phyloP scores from a whole-genome alignment of 768 basidiomycete genomes.

The Lactarius sp. region DNA sequence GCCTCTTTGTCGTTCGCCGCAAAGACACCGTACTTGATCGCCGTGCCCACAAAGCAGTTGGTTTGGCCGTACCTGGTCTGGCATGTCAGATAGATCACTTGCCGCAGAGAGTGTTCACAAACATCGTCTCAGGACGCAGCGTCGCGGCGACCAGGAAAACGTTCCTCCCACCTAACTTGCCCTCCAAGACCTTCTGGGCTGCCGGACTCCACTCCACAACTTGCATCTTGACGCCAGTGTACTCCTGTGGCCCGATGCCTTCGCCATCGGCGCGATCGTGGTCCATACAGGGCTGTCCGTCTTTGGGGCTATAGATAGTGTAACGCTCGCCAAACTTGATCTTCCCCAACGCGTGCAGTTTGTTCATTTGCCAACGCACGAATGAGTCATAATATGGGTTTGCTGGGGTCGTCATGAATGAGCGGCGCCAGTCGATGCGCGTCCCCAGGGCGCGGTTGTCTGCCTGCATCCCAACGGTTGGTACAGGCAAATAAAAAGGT shows the following conservation, averaged over 20 bases:
- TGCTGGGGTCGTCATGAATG: constrained; percentile 89
- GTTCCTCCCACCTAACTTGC: constrained; percentile 69
- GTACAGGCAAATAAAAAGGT: not conserved
- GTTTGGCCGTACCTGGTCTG: constrained; percentile 90
- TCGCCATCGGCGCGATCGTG: constrained; percentile 96
- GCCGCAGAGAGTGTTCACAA: constrained; percentile 28
- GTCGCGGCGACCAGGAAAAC: constrained; percentile 96
- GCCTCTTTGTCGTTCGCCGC: constrained; percentile 83
- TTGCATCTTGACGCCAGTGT: constrained; percentile 92
- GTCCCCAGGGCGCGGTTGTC: constrained; percentile 90
- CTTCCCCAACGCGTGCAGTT: constrained; percentile 77
- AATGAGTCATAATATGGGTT: constrained; percentile 98
- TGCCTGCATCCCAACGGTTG: constrained; percentile 34
- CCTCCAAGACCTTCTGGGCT: constrained; percentile 58
- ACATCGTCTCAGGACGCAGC: constrained; percentile 96
- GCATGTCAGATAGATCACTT: not conserved
- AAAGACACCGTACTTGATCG: constrained; percentile 89
- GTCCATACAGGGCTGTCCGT: constrained; percentile 99
- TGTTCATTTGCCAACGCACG: constrained; percentile 98
- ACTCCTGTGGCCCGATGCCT: constrained; percentile 92
- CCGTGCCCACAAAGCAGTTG: constrained; percentile 91
- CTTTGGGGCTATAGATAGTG: constrained; percentile 97
- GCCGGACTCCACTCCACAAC: constrained; percentile 77
- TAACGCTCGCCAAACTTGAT: constrained; percentile 98
- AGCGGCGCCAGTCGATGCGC: constrained; percentile 94